These are phyloP conservation scores for Emergomyces africanus DNA, from an alignment of 2,329 filamentous ascomycete genomes.

Conservation along the genomic window DNA sequence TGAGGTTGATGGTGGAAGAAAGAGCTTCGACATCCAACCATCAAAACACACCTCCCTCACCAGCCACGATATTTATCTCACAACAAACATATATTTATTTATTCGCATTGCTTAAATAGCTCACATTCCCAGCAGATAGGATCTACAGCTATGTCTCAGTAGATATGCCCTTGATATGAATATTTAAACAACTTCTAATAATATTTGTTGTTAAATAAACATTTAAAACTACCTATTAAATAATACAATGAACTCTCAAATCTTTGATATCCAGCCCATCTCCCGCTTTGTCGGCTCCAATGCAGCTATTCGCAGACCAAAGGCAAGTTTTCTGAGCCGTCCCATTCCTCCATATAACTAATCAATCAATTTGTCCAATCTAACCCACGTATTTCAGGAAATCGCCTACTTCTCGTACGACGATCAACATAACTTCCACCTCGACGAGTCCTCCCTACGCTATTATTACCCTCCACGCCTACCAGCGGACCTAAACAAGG, in stretches of 20 bases:
- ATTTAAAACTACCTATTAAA: no score
- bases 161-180: background rate
- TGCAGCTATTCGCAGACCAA: slow-evolving; percentile 61
- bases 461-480: slow-evolving; percentile 76
- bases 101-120: background rate
- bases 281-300: slow-evolving; percentile 54
- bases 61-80: no score
- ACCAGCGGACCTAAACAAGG: slow-evolving; percentile 60
- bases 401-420: slow-evolving; percentile 92
- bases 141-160: background rate
- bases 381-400: slow-evolving; percentile 43
- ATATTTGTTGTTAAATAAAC: no score
- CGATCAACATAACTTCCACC: slow-evolving; percentile 60
- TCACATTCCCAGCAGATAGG: background rate
- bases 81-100: background rate
- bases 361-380: background rate
- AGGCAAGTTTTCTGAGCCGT: slow-evolving; percentile 35
- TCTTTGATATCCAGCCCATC: slow-evolving; percentile 59
- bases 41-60: no score
- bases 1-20: background rate
- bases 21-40: no score
- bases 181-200: background rate
- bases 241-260: slow-evolving; percentile 23
- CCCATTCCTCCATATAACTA: background rate
- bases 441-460: slow-evolving; percentile 65